Percentiles rank a stretch among this genome's conserved stretches.
Conservation (phyloP, 169 alveolate genomes). For the Eimeria tenella region DNA sequence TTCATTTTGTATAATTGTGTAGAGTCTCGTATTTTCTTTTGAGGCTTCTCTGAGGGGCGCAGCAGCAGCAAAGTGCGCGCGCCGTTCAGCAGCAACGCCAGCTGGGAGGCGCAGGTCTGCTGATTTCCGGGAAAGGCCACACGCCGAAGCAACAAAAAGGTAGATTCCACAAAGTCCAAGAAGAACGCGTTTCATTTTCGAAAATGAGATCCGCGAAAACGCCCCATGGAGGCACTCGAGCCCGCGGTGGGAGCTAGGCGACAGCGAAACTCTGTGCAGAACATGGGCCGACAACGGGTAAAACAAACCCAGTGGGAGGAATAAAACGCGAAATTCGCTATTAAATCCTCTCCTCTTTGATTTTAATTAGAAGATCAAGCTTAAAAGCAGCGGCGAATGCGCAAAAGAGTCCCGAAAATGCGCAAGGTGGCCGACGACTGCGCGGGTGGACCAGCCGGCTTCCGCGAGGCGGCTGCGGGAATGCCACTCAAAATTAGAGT, state of each 20-base stretch:
- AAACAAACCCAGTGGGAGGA: neutral
- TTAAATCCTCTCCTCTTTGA: neutral
- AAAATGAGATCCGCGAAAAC: neutral
- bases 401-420: neutral
- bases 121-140: neutral
- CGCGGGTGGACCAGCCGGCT: too few relatives aligned
- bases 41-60: neutral
- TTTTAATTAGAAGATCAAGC: neutral
- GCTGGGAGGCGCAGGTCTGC: neutral
- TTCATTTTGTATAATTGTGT: too few relatives aligned
- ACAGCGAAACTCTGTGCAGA: neutral
- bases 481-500: too few relatives aligned
- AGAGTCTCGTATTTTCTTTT: neutral
- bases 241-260: constrained; percentile 13
- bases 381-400: neutral
- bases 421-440: too few relatives aligned
- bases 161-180: neutral
- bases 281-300: neutral
- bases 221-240: neutral
- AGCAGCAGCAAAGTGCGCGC: neutral
- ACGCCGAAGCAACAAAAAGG: neutral
- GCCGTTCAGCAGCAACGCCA: neutral
- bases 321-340: neutral
- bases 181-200: neutral
- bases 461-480: too few relatives aligned